A percentile compares a stretch with the other conserved stretches of the same genome.
These are phyloP conservation scores for Conidiobolus coronatus DNA, from an alignment of 371 early-diverging fungal genomes.

Conservation along the genomic window DNA sequence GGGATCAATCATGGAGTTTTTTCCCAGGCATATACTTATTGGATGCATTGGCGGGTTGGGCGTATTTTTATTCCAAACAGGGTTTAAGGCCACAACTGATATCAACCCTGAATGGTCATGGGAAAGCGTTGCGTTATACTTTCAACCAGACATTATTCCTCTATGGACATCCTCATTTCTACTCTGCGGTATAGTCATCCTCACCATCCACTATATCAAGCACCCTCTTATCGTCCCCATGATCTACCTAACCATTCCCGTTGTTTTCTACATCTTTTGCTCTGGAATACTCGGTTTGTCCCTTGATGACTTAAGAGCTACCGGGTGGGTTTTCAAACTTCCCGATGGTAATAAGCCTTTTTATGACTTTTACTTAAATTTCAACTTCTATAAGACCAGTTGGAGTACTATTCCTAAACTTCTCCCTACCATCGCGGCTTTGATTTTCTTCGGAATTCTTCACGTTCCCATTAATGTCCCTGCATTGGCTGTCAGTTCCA, in stretches of 20 bases:
- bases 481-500: conserved; percentile 75
- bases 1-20: conserved; percentile 67
- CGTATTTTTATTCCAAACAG: conserved; percentile 79
- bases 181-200: conserved; percentile 38
- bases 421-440: conserved; percentile 73
- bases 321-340: conserved; percentile 72
- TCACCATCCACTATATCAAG: conserved; percentile 16
- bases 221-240: conserved; percentile 64
- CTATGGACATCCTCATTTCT: conserved; percentile 61
- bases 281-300: conserved; percentile 24
- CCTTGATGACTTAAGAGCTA: conserved; percentile 34
- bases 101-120: conserved; percentile 22
- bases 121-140: conserved; percentile 26
- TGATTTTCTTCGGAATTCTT: conserved; percentile 85
- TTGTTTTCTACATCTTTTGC: conserved; percentile 44
- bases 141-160: conserved; percentile 25
- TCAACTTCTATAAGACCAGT: conserved; percentile 33
- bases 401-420: conserved; percentile 57
- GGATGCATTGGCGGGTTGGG: conserved; percentile 73
- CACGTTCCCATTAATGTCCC: conserved; percentile 91
- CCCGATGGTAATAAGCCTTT: conserved; percentile 50
- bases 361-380: conserved; percentile 70
- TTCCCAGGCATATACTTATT: conserved; percentile 85
- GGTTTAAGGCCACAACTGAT: conserved; percentile 65
- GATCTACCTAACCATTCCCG: conserved; percentile 63